phyloP scores from a whole-genome alignment of 2,329 filamentous ascomycete genomes.

The Magnaporthales sp. region DNA sequence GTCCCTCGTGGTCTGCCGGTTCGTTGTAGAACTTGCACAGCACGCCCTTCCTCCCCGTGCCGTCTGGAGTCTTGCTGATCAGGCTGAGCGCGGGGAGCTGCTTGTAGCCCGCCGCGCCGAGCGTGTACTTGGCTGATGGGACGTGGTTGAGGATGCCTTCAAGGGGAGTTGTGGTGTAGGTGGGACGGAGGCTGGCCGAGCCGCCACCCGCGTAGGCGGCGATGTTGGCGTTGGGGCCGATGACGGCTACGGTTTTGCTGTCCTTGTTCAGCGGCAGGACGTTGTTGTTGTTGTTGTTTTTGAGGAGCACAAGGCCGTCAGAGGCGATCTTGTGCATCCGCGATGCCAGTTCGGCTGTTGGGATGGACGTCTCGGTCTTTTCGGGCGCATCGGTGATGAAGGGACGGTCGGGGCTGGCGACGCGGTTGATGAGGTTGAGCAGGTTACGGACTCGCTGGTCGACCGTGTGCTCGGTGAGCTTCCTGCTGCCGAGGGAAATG shows the following conservation, averaged over 20 bases:
- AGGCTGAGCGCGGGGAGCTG: conserved; percentile 11
- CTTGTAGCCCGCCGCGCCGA: conserved; percentile 11
- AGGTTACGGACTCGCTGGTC: conserved; percentile 19
- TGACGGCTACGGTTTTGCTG: conserved; percentile 35
- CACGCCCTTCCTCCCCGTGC: conserved; percentile 8
- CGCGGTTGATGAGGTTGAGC: conserved; percentile 14
- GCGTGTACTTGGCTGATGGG: conserved; percentile 3
- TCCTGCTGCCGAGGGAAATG: conserved; percentile 15
- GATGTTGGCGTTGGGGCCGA: conserved; percentile 40
- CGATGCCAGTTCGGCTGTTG: conserved; percentile 4
- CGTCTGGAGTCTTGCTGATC: conserved; percentile 7
- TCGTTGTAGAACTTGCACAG: conserved; percentile 10
- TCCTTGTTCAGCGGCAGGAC: conserved; percentile 40
- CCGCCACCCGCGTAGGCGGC: conserved; percentile 18
- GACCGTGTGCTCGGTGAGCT: conserved; percentile 16
- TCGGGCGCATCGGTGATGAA: conserved; percentile 1
- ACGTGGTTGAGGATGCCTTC: conserved; percentile 29
- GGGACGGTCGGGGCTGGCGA: background rate
- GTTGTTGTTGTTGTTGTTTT: conserved; percentile 42
- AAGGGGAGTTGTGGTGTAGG: conserved; percentile 33
- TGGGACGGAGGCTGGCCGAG: conserved; percentile 23
- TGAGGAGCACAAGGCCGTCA: conserved; percentile 12
- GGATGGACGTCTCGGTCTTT: background rate
- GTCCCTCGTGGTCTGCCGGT: conserved; percentile 2
- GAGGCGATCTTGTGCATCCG: conserved; percentile 9